Evolutionary conservation across 352 stramenopile genomes (phyloP).

Genomic region (Achlya hypogyna): DNA sequence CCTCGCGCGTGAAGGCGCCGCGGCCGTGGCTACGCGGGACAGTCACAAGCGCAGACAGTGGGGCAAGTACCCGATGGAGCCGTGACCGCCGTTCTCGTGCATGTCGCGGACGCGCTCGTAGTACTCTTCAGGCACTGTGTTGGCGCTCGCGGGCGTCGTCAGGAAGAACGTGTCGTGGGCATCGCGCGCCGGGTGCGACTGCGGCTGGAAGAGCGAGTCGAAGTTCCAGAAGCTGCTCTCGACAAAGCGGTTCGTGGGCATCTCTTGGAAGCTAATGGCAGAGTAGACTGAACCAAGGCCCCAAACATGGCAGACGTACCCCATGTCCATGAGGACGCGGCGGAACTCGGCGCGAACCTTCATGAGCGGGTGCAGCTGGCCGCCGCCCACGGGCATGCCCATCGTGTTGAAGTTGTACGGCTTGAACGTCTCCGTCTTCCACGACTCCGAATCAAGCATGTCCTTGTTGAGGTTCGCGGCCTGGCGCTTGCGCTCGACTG

Average conservation of each 20-base stretch:
- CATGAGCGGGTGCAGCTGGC: constrained; percentile 96
- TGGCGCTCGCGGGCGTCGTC: constrained; percentile 70
- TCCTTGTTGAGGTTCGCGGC: constrained; percentile 97
- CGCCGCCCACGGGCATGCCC: constrained; percentile 88
- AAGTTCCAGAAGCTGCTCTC: constrained; percentile 99
- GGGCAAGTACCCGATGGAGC: constrained; percentile 93
- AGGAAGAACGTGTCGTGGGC: constrained; percentile 99
- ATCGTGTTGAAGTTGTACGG: constrained; percentile 98
- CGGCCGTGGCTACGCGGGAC: constrained; percentile 43
- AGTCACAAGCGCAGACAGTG: background rate
- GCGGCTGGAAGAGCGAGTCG: constrained; percentile 98
- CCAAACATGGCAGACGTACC: constrained; percentile 33
- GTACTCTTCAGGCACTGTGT: constrained; percentile 96
- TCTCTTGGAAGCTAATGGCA: constrained; percentile 91
- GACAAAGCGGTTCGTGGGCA: constrained; percentile 99
- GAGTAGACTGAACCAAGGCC: background rate
- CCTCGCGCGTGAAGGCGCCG: constrained; percentile 87
- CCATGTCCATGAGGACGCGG: constrained; percentile 99
- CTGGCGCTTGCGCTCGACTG: constrained; percentile 92
- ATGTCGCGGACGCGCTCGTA: constrained; percentile 97
- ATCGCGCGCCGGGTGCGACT: constrained; percentile 97
- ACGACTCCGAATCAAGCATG: constrained; percentile 94
- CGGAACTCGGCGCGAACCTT: constrained; percentile 97
- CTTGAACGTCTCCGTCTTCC: constrained; percentile 96
- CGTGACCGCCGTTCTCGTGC: constrained; percentile 95